Base-by-base conservation (phyloP, 768 basidiomycete genomes). In the Cubamyces sp. region DNA sequence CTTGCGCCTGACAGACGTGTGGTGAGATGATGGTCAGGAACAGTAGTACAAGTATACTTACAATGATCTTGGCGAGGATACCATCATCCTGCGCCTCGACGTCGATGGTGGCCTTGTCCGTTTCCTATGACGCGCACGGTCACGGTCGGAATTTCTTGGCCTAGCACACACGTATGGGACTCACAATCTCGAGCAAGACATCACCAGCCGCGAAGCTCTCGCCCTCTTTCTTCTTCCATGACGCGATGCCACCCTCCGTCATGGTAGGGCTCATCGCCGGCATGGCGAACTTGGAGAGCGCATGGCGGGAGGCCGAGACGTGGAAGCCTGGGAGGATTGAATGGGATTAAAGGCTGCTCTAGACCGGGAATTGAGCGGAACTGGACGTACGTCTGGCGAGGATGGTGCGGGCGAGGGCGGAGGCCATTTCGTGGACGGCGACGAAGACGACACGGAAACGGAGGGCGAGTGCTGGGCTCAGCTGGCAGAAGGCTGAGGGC, bases 251-350 rank as follows among this genome's bases (percentile, higher is more conserved):
- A 65, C 97, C 97, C 81, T 98, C 97, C 3, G 95, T 95, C 97
- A 99, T 99, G 60, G 97, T 99, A 34, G 97, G 97, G 65, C 94
- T 96, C 96, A 98, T 99, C 68, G 97, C 95, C 60, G 95, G 96
- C 94, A 97, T 96, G 65, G 87, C 81, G 79, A 98, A 96, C 74
- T 87, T 92, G 62, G 91, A 80, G 68, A 98, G 83, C 41, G 90
- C 95, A 78, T 82, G 78, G 69, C 90, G 79, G 64, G 86, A 84
- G 57, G 88, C 83, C 30, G 96, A 95, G 70, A 84, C 83, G 80
- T 95, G 92, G 56, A 98, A 79, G 70, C 87, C 96, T 96, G 71
- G 49, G 34, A 55, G 57, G n/a, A 61, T 14, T 41, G 48, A 53
- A 51, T 45, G 43, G 51, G 23, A 26, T 54, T 18, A 42, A 43